Conservation (phyloP, 139 green algal species). For the Tetraselmis striata region DNA sequence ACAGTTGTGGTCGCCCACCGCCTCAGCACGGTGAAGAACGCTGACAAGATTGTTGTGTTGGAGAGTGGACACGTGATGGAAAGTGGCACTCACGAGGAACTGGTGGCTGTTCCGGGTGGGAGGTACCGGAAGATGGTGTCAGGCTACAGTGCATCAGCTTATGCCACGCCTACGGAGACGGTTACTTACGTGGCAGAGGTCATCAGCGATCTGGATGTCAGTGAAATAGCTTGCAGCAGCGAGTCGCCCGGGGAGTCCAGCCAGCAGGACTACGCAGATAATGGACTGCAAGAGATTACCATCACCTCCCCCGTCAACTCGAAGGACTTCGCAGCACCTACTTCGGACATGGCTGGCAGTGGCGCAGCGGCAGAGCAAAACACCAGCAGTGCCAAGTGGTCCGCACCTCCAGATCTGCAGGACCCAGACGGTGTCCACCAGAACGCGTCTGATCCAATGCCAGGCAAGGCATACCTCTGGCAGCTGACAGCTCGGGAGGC, state of each 20-base stretch:
- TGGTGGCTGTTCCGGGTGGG: background rate
- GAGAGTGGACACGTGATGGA: conserved; percentile 10
- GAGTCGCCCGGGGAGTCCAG: too few relatives aligned
- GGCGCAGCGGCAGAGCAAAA: too few relatives aligned
- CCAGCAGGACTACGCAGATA: too few relatives aligned
- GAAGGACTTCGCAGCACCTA: too few relatives aligned
- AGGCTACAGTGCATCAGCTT: background rate
- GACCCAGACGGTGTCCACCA: too few relatives aligned
- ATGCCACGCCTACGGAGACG: background rate
- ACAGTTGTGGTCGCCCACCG: conserved; percentile 18
- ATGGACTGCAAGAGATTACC: too few relatives aligned
- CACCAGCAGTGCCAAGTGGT: too few relatives aligned
- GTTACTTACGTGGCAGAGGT: background rate
- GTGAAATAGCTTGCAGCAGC: too few relatives aligned
- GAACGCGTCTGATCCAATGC: background rate
- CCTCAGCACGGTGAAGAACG: conserved; percentile 8
- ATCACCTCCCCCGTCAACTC: too few relatives aligned
- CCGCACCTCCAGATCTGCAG: too few relatives aligned
- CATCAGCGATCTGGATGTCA: background rate
- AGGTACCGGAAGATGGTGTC: background rate
- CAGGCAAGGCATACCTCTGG: background rate
- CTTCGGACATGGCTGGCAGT: too few relatives aligned
- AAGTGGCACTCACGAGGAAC: conserved; percentile 3
- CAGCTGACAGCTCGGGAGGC: background rate
- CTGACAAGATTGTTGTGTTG: conserved; percentile 18